A percentile compares a stretch with the other conserved stretches of the same genome.
phyloP scores from a whole-genome alignment of 257 asterid species.

The Anisodus acutangulus region DNA sequence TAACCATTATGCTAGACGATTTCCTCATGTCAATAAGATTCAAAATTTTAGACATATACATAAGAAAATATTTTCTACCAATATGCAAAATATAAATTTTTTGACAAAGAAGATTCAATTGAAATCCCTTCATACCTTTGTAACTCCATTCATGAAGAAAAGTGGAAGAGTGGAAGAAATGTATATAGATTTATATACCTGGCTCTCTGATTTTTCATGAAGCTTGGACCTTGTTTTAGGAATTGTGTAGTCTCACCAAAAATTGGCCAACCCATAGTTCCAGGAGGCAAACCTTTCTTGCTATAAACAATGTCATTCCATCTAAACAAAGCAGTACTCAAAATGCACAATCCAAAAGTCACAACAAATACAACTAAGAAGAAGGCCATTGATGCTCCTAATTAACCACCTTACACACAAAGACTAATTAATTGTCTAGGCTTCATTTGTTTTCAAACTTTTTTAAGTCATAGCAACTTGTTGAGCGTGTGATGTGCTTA shows the following conservation, averaged over 20 bases:
- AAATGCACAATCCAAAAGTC: conserved; percentile 33
- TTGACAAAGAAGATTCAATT: too few relatives aligned
- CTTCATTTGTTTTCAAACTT: neutral
- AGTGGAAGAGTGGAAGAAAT: neutral
- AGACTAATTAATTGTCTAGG: neutral
- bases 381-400: conserved; percentile 53
- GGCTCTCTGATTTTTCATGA: conserved; percentile 59
- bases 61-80: neutral
- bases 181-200: conserved; percentile 43
- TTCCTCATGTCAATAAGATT: too few relatives aligned
- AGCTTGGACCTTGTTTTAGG: conserved; percentile 64
- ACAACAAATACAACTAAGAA: conserved; percentile 36
- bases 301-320: conserved; percentile 55
- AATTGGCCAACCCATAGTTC: conserved; percentile 87
- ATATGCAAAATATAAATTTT: too few relatives aligned
- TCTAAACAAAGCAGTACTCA: conserved; percentile 41
- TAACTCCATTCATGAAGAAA: neutral
- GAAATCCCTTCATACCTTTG: neutral
- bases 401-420: neutral
- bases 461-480: neutral
- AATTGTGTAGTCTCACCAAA: conserved; percentile 71
- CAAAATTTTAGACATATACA: neutral
- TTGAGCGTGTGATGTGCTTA: neutral
- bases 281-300: conserved; percentile 70
- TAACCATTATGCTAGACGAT: too few relatives aligned